phyloP scores from a whole-genome alignment of 306 rosid genomes.

The Malus sieversii region DNA sequence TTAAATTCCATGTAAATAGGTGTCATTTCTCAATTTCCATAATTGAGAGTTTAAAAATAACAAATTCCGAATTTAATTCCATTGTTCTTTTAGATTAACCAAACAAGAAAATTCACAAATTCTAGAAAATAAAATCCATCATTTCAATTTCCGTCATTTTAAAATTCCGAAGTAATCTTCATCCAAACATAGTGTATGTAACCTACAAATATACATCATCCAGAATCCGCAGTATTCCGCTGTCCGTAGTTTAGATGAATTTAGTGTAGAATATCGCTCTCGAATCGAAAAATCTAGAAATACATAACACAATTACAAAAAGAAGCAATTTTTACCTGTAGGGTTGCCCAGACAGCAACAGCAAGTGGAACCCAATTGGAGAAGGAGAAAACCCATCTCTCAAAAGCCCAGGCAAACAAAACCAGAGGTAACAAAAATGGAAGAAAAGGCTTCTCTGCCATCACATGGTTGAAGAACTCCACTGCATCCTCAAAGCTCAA shows the following conservation, averaged over 20 bases:
- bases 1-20: too few relatives aligned
- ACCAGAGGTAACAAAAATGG: conserved; percentile 51
- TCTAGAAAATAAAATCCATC: too few relatives aligned
- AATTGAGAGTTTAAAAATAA: too few relatives aligned
- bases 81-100: too few relatives aligned
- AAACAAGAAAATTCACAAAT: too few relatives aligned
- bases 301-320: neutral
- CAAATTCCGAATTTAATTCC: too few relatives aligned
- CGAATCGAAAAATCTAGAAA: neutral
- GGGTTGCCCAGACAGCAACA: conserved; percentile 72
- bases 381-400: conserved; percentile 77
- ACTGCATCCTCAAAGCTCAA: conserved; percentile 38
- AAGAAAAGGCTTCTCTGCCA: conserved; percentile 49
- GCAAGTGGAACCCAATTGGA: conserved; percentile 81
- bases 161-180: too few relatives aligned
- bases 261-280: neutral
- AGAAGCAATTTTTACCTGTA: conserved; percentile 48
- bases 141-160: too few relatives aligned
- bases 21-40: too few relatives aligned
- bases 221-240: neutral
- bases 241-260: too few relatives aligned
- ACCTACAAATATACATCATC: neutral
- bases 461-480: conserved; percentile 42
- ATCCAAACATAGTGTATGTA: too few relatives aligned
- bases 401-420: conserved; percentile 68